Evolutionary conservation across 2,329 filamentous ascomycete species (phyloP).

Genomic region (Penicillium concentricum): DNA sequence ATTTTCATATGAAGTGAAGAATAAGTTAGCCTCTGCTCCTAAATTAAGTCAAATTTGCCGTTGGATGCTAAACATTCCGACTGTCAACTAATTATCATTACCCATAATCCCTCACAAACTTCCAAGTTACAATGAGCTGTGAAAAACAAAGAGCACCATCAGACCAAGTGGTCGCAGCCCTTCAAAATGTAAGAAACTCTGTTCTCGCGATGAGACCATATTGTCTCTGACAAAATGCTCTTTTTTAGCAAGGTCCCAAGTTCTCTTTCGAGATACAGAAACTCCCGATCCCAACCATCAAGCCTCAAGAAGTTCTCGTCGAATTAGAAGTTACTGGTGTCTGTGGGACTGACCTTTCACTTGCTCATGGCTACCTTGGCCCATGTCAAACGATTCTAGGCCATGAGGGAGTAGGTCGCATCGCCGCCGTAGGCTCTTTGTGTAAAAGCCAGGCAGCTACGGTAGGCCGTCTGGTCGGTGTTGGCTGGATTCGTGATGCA

Average conservation of each 20-base stretch:
- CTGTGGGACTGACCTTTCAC: neutral
- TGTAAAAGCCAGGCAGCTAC: neutral
- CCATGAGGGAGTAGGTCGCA: neutral
- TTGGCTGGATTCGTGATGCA: neutral
- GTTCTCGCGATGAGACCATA: neutral
- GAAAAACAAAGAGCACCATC: neutral
- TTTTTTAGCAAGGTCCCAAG: neutral
- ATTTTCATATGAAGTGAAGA: neutral
- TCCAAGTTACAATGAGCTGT: neutral
- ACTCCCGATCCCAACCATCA: neutral
- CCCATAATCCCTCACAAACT: too few species aligned
- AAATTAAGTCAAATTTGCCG: neutral
- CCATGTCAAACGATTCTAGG: neutral
- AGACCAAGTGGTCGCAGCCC: neutral
- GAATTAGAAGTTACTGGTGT: neutral
- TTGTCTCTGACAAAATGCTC: neutral
- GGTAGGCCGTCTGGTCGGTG: neutral
- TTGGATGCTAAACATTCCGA: neutral
- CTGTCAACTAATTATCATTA: neutral
- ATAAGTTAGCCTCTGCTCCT: neutral
- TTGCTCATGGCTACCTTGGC: neutral
- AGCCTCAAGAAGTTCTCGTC: neutral
- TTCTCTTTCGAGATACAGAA: neutral
- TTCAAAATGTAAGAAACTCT: neutral
- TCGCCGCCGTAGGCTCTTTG: neutral